phyloP scores from a whole-genome alignment of 2,329 filamentous ascomycete genomes.

The Neonectria magnoliae region DNA sequence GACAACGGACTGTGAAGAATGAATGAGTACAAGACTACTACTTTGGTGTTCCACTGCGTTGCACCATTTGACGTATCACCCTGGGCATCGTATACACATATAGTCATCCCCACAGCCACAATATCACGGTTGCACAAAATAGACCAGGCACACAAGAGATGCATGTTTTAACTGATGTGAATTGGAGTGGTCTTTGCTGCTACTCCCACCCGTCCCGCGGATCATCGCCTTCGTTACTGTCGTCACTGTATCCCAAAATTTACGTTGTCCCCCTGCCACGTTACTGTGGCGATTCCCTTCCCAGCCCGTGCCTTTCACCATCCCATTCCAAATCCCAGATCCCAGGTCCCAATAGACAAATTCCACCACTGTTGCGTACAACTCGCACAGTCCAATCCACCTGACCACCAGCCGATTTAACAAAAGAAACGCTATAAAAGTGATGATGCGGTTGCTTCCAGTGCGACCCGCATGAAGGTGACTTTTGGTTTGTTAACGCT shows the following conservation, averaged over 20 bases:
- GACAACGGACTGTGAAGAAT: neutral
- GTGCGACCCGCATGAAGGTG: slow-evolving; percentile 23
- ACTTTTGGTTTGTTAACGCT: slow-evolving; percentile 25
- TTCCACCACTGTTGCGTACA: slow-evolving; percentile 23
- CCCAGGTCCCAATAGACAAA: slow-evolving; percentile 18
- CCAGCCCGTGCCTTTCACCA: neutral
- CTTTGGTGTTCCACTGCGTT: neutral
- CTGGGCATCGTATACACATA: neutral
- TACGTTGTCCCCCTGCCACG: neutral
- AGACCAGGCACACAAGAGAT: neutral
- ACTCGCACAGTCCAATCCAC: slow-evolving; percentile 28
- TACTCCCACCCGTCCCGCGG: slow-evolving; percentile 5
- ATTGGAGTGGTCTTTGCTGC: slow-evolving; percentile 36
- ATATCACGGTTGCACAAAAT: neutral
- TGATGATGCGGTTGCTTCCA: slow-evolving; percentile 21
- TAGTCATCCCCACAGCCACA: neutral
- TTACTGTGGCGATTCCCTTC: slow-evolving; percentile 22
- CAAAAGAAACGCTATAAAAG: slow-evolving; percentile 24
- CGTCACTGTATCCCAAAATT: slow-evolving; percentile 12
- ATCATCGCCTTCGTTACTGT: slow-evolving; percentile 9
- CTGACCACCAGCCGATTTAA: slow-evolving; percentile 28
- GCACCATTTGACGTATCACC: neutral
- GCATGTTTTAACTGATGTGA: slow-evolving; percentile 27
- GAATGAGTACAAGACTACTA: neutral
- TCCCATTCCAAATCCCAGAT: slow-evolving; percentile 21